phyloP scores from a whole-genome alignment of 768 basidiomycete species.

The Nidularia sp. region DNA sequence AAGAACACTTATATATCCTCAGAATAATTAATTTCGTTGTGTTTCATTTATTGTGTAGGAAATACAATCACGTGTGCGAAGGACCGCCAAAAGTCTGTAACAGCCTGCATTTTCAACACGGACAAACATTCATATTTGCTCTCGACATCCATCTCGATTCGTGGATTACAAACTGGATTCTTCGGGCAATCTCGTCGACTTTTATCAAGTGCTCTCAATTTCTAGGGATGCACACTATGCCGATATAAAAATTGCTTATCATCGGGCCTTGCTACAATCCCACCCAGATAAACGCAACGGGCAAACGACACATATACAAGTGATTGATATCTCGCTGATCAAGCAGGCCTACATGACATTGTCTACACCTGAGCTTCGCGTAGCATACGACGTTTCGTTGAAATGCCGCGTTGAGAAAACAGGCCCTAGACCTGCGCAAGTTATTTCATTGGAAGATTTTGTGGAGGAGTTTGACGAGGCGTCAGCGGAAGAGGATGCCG shows the following conservation, averaged over 20 bases:
- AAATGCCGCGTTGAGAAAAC: constrained; percentile 3
- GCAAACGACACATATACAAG: constrained; percentile 2
- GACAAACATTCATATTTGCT: no score
- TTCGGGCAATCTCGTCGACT: constrained; percentile 29
- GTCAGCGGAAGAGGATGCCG: constrained; percentile 20
- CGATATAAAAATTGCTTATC: constrained; percentile 70
- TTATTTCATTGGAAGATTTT: constrained; percentile 78
- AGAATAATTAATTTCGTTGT: no score
- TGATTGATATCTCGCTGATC: constrained; percentile 51
- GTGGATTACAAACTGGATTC: constrained; percentile 12
- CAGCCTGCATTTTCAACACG: no score
- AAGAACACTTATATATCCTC: no score
- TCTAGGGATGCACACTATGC: constrained; percentile 39
- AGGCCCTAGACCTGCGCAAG: constrained; percentile 67
- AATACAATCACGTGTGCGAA: no score
- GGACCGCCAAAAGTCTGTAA: no score
- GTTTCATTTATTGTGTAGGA: no score
- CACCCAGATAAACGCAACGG: constrained; percentile 49
- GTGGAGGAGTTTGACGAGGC: constrained; percentile 17
- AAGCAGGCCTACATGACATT: constrained; percentile 68
- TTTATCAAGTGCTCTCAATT: constrained; percentile 58
- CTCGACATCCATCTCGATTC: no score
- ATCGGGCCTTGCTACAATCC: constrained; percentile 52
- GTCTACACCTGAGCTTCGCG: constrained; percentile 42
- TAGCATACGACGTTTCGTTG: constrained; percentile 40